Percentiles rank a stretch among this genome's conserved stretches.
Conservation (phyloP, 768 basidiomycete species). For the Russula vinacea region DNA sequence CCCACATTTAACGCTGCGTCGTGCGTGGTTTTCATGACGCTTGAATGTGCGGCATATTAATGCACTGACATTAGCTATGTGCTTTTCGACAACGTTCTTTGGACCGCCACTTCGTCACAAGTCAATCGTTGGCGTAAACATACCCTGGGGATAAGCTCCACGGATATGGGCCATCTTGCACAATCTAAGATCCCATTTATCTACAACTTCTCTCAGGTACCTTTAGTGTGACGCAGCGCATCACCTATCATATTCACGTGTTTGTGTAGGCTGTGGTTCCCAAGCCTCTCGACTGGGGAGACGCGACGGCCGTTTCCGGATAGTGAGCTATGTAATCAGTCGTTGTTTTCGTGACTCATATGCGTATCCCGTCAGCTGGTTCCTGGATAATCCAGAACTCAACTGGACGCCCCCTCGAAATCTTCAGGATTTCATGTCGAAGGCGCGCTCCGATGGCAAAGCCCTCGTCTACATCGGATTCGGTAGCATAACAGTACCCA, state of each 20-base stretch:
- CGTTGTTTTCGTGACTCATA: conserved; percentile 10
- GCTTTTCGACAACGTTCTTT: conserved; percentile 63
- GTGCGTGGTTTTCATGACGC: conserved; percentile 36
- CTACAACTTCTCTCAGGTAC: conserved; percentile 63
- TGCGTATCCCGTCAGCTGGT: conserved; percentile 48
- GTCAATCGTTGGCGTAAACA: conserved; percentile 64
- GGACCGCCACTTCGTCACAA: conserved; percentile 62
- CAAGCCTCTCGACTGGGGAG: conserved; percentile 68
- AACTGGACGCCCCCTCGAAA: conserved; percentile 53
- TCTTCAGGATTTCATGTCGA: conserved; percentile 52
- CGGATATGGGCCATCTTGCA: conserved; percentile 57
- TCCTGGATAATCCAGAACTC: conserved; percentile 58
- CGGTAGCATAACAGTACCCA: conserved; percentile 64
- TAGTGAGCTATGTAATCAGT: conserved; percentile 39
- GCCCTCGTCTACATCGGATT: conserved; percentile 71
- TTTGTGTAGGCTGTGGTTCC: conserved; percentile 51
- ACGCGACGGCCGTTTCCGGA: conserved; percentile 54
- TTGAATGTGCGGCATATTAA: background rate
- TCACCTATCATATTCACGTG: conserved; percentile 8
- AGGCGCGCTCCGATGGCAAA: conserved; percentile 53
- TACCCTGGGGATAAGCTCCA: conserved; percentile 46
- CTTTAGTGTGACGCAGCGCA: conserved; percentile 1
- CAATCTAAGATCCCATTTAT: conserved; percentile 61
- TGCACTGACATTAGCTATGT: conserved; percentile 44
- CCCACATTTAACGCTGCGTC: conserved; percentile 60